Percentiles rank a stretch among this genome's conserved stretches.
These are phyloP conservation scores for Trametes cingulata DNA, from an alignment of 768 basidiomycete species.

Conservation along the genomic window DNA sequence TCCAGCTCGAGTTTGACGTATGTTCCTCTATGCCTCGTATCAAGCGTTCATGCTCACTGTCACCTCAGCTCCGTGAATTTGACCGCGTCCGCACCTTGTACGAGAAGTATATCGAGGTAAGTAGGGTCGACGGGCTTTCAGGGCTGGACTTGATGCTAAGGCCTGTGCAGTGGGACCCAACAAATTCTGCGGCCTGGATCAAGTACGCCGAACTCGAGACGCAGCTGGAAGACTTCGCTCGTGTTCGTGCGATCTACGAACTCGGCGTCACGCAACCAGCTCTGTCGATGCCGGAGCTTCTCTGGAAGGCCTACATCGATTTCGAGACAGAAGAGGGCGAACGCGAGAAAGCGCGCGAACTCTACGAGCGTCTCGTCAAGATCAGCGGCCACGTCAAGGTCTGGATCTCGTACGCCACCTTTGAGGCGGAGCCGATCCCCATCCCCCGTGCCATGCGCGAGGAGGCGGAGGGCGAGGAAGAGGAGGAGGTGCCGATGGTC, in stretches of 20 bases:
- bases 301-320: slow-evolving; percentile 96
- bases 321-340: slow-evolving; percentile 96
- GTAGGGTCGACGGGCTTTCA: slow-evolving; percentile 24
- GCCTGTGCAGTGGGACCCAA: slow-evolving; percentile 68
- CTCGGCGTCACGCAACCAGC: slow-evolving; percentile 81
- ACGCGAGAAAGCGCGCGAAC: slow-evolving; percentile 73
- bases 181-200: slow-evolving; percentile 94
- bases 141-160: background rate
- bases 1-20: slow-evolving; percentile 90
- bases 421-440: slow-evolving; percentile 81
- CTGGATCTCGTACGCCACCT: slow-evolving; percentile 93
- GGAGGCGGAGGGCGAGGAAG: slow-evolving; percentile 60
- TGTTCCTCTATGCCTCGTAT: slow-evolving; percentile 24
- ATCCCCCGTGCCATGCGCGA: slow-evolving; percentile 64
- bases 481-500: slow-evolving; percentile 58
- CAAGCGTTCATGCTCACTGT: slow-evolving; percentile 12
- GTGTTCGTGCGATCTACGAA: slow-evolving; percentile 93
- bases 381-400: slow-evolving; percentile 95
- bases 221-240: slow-evolving; percentile 81
- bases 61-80: slow-evolving; percentile 81
- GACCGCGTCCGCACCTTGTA: slow-evolving; percentile 90
- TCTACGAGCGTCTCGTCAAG: slow-evolving; percentile 86
- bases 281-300: slow-evolving; percentile 91
- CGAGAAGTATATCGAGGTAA: slow-evolving; percentile 90
- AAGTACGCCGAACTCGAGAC: slow-evolving; percentile 92